Conservation (phyloP, 768 basidiomycete species). For the Boletus rubropictus region DNA sequence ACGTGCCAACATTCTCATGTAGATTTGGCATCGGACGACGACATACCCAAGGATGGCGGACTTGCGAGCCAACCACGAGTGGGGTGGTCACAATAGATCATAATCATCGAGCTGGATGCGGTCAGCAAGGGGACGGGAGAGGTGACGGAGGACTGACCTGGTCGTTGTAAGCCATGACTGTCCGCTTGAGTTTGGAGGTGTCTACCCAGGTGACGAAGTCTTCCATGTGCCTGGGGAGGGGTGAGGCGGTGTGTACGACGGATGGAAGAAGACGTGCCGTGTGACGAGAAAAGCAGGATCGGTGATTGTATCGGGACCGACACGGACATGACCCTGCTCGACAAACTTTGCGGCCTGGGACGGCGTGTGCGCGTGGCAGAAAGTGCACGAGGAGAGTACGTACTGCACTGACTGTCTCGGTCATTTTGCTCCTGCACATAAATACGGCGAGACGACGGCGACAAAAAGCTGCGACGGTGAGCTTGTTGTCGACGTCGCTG, state of each 20-base stretch:
- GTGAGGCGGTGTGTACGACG: conserved; percentile 3
- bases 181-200: conserved; percentile 92
- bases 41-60: too few species aligned
- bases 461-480: conserved; percentile 94
- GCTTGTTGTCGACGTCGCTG: conserved; percentile 88
- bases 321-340: conserved; percentile 96
- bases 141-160: conserved; percentile 47
- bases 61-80: not conserved
- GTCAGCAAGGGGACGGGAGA: conserved; percentile 12
- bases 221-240: conserved; percentile 75
- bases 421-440: conserved; percentile 90
- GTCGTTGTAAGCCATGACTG: conserved; percentile 94
- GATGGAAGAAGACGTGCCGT: conserved; percentile 40
- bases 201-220: conserved; percentile 99
- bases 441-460: conserved; percentile 87
- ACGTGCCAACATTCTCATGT: not conserved
- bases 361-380: conserved; percentile 5
- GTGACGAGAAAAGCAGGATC: conserved; percentile 97
- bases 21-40: too few species aligned
- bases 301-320: conserved; percentile 91
- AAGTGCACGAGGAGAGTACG: conserved; percentile 30
- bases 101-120: conserved; percentile 81
- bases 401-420: conserved; percentile 90
- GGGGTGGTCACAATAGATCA: conserved; percentile 63
- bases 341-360: conserved; percentile 92